Evolutionary conservation across 306 rosid species (phyloP), one percentile per base, ranked within the genome.

Genomic region (Mucuna pruriens): DNA sequence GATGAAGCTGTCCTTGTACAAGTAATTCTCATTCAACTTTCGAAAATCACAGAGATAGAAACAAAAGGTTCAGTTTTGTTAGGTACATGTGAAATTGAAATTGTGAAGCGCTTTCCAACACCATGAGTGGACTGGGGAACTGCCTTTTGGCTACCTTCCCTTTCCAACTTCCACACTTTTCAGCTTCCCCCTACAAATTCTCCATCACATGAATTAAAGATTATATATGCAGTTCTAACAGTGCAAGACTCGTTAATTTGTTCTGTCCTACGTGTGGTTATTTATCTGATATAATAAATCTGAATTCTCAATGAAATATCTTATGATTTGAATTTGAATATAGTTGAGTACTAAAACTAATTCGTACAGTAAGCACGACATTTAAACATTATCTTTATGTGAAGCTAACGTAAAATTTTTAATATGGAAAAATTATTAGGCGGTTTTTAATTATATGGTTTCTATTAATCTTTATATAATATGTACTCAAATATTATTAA

Each of bases 21-120:
- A 44, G 16, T 44, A 12, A 10, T 44, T 12, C 15, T 36, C 60
- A 40, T n/a, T 71, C 38, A 46, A 48, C 67, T 73, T 62, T 63
- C 23, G 26, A 54, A 63, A 80, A 33, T 46, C n/a, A 22, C 19
- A 31, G 38, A 64, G 73, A 72, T 42, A 36, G 58, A 38, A 54
- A 83, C 49, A 70, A 36, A 69, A 48, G 57, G 60, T 71, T 76
- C 38, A 55, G 82, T 77, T 61, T 38, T 54, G 61, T 49, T 57
- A 77, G 82, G 63, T 60, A 36, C 64, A 67, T 60, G 65, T 55
- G 72, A 75, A 76, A 42, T 75, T 42, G 72, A 75, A 76, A 42
- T 75, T 42, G 72, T 42, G 42, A 68, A 82, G 64, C 39, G 29
- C 76, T 82, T 82, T 69, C 44, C 74, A 71, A 73, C 68, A 38